phyloP scores from a whole-genome alignment of 2,329 filamentous ascomycete species.

The Botrytis porri region DNA sequence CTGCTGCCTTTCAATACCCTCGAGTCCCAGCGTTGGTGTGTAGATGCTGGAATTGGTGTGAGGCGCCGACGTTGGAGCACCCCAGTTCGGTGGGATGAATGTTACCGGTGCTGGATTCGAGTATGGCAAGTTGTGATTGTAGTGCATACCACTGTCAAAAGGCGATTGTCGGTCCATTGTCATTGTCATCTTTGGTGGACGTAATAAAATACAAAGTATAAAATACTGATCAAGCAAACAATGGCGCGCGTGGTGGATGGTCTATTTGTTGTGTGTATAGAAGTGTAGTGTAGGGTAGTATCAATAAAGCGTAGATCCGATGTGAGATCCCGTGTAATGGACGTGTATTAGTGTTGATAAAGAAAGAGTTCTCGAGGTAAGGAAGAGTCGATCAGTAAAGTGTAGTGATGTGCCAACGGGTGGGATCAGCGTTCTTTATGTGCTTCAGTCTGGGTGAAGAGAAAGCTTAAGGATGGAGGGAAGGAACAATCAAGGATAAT shows the following conservation, averaged over 20 bases:
- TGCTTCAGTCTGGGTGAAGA: constrained; percentile 27
- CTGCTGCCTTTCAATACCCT: constrained; percentile 56
- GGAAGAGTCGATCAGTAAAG: constrained; percentile 30
- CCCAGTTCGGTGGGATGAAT: constrained; percentile 70
- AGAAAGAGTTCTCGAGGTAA: constrained; percentile 24
- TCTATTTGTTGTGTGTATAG: constrained; percentile 10
- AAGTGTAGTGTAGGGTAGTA: constrained; percentile 21
- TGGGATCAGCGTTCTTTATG: constrained; percentile 40
- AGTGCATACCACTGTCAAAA: constrained; percentile 67
- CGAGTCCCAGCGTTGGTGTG: constrained; percentile 54
- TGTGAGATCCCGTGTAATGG: constrained; percentile 36
- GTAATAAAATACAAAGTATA: constrained; percentile 18
- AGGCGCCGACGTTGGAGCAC: constrained; percentile 64
- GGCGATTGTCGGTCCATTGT: constrained; percentile 76
- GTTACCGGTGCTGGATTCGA: constrained; percentile 38
- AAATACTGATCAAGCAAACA: constrained; percentile 16
- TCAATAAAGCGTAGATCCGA: constrained; percentile 32
- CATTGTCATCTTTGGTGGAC: constrained; percentile 71
- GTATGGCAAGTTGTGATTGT: constrained; percentile 73
- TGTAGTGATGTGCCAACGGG: constrained; percentile 20
- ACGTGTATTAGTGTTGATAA: constrained; percentile 3
- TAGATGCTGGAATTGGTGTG: constrained; percentile 57
- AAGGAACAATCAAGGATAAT: constrained; percentile 26
- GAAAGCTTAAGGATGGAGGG: constrained; percentile 18
- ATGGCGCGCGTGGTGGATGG: not conserved